Conservation (phyloP, 768 basidiomycete species). For the Pleurotus ostreatus region DNA sequence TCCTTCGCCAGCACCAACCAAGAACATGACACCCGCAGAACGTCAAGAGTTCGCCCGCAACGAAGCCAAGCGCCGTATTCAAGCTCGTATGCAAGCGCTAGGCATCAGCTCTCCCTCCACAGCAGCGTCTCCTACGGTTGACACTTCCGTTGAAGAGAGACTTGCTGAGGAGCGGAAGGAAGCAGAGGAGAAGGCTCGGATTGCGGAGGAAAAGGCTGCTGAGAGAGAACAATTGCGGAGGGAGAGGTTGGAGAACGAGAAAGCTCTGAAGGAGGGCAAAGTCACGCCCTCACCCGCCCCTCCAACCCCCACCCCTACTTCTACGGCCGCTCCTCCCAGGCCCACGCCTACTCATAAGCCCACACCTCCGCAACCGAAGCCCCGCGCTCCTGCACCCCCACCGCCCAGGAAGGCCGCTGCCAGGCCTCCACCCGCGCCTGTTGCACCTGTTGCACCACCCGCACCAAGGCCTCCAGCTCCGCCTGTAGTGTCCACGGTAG, state of each 20-base stretch:
- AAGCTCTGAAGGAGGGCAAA: constrained; percentile 50
- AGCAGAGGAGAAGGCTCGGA: constrained; percentile 78
- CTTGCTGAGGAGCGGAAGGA: constrained; percentile 85
- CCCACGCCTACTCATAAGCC: constrained; percentile 33
- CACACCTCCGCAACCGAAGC: constrained; percentile 24
- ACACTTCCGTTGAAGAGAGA: constrained; percentile 80
- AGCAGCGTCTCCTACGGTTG: constrained; percentile 45
- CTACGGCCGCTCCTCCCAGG: constrained; percentile 27
- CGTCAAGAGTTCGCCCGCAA: constrained; percentile 72
- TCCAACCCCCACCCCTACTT: constrained; percentile 11
- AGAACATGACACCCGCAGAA: constrained; percentile 84
- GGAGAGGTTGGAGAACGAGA: constrained; percentile 75
- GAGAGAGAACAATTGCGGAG: constrained; percentile 70
- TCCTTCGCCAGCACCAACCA: constrained; percentile 56
- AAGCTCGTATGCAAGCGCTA: constrained; percentile 81
- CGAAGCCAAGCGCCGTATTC: constrained; percentile 77
- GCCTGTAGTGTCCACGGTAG: constrained; percentile 31
- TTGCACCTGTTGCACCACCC: constrained; percentile 14
- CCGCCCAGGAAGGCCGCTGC: constrained; percentile 23
- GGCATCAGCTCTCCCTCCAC: constrained; percentile 56
- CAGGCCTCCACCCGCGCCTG: constrained; percentile 16
- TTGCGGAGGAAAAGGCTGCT: constrained; percentile 78
- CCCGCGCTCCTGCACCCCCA: constrained; percentile 36
- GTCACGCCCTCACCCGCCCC: constrained; percentile 29
- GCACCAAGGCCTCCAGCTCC: constrained; percentile 15